Base-by-base conservation (phyloP, 768 basidiomycete species). In the Trametes meyenii region DNA sequence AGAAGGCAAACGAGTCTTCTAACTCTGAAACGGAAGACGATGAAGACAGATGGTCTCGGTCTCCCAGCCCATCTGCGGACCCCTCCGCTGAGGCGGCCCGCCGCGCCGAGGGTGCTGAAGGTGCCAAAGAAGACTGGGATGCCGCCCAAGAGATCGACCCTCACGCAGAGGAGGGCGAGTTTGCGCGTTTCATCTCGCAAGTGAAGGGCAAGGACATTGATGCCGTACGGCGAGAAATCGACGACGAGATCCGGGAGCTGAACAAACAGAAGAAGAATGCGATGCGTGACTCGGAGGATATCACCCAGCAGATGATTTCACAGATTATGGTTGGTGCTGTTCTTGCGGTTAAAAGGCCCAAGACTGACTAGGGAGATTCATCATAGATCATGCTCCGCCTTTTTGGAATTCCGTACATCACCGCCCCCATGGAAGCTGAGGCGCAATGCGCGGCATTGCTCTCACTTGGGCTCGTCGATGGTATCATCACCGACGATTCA, bases 351-450 rank as follows among this genome's bases (percentile, higher is more conserved):
- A 35, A 16, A 29, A 3, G 21, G 45, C 29, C 56, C 21, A 26
- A 55, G 49, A n/a, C 33, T 36, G 12, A 19, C 21, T n/a, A 3
- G 17, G 33, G 33, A 16, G 13, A 17, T 23, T 35, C 24, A 13
- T 16, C 29, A 50, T 65, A 98, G 95, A 84, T 88, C 50, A 87
- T 99, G 84, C 77, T 99, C 16, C 87, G 92, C 40, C 81, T 97
- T 19, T 98, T 98, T 67, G 97, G 97, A 13, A 97, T 98, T 56
- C 97, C 97, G 2, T 99, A 96, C 70, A 92, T 98, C 68, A 97
- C 96, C 3, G 97, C 97, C 2, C 97, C 97, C 1, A 96, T 96
- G 94, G 97, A 99, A 80, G 97, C 97, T 44, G 97, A 99, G 74
- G 97, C 97, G 0, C 97, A 99, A 73, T 99, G 97, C 70, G 96